phyloP scores from a whole-genome alignment of 75 land plant species.

The Adiantum capillusveneris region DNA sequence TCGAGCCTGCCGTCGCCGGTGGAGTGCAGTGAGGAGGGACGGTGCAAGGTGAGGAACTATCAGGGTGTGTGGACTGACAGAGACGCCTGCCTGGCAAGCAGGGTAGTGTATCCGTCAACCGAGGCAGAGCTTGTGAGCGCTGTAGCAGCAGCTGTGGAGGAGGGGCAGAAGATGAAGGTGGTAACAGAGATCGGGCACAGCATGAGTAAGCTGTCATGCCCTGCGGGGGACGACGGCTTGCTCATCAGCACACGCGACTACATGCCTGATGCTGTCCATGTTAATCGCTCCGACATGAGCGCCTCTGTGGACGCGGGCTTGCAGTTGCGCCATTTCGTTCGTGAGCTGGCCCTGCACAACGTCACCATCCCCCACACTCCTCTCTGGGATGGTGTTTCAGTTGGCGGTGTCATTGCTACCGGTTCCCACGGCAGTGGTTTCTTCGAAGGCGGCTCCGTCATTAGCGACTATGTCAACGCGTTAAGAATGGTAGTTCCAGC shows the following conservation, averaged over 20 bases:
- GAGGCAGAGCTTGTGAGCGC: conserved; percentile 30
- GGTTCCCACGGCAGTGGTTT: conserved; percentile 30
- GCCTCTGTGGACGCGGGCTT: conserved; percentile 25
- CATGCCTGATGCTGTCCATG: not conserved
- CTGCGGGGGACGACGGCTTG: conserved; percentile 23
- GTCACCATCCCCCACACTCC: conserved; percentile 14
- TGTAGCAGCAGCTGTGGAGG: conserved; percentile 22
- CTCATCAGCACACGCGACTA: conserved; percentile 30
- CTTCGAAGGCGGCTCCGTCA: conserved; percentile 12
- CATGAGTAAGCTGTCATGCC: conserved; percentile 22
- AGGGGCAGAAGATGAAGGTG: conserved; percentile 31
- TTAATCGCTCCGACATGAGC: conserved; percentile 10
- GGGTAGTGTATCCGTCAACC: conserved; percentile 19
- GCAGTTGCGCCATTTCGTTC: conserved; percentile 13
- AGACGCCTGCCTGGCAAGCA: conserved; percentile 11
- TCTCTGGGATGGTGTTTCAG: conserved; percentile 22
- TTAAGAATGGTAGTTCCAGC: conserved; percentile 22
- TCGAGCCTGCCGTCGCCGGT: too few relatives aligned
- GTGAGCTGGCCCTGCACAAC: not conserved
- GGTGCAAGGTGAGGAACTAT: too few relatives aligned
- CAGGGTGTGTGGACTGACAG: too few relatives aligned
- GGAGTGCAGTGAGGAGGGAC: too few relatives aligned
- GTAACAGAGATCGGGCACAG: conserved; percentile 19
- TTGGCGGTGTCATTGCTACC: conserved; percentile 17
- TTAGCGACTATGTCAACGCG: conserved; percentile 24